Conservation (phyloP, 306 rosid species). For the Vigna mungo region DNA sequence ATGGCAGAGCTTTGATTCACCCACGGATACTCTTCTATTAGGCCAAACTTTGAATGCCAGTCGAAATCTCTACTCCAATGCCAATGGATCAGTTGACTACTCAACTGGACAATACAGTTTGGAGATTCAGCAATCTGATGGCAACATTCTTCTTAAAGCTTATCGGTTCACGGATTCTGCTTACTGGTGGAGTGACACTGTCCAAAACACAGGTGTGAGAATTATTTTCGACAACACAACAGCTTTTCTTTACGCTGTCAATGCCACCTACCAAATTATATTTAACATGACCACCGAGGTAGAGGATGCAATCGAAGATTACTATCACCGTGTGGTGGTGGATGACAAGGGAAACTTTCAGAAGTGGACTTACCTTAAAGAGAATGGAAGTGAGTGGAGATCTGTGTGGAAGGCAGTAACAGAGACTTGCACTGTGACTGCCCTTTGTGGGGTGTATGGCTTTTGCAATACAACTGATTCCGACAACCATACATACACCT, state of each 20-base stretch:
- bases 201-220: neutral
- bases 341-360: conserved; percentile 48
- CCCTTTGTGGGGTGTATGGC: conserved; percentile 56
- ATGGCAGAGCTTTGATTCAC: conserved; percentile 50
- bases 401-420: conserved; percentile 34
- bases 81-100: conserved; percentile 44
- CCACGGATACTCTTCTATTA: conserved; percentile 46
- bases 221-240: conserved; percentile 44
- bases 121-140: conserved; percentile 43
- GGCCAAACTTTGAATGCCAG: conserved; percentile 43
- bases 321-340: conserved; percentile 44
- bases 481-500: conserved; percentile 26
- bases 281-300: neutral
- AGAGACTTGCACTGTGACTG: conserved; percentile 48
- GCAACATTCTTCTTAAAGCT: conserved; percentile 43
- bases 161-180: conserved; percentile 24
- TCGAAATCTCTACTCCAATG: conserved; percentile 43
- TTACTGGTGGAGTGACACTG: conserved; percentile 31
- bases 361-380: conserved; percentile 33
- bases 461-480: conserved; percentile 47
- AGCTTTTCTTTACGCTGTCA: conserved; percentile 37
- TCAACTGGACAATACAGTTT: conserved; percentile 45
- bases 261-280: conserved; percentile 22
- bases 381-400: conserved; percentile 29
- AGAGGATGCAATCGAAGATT: conserved; percentile 7